Conservation (phyloP, 2,329 filamentous ascomycete genomes). For the Venturia asperata region DNA sequence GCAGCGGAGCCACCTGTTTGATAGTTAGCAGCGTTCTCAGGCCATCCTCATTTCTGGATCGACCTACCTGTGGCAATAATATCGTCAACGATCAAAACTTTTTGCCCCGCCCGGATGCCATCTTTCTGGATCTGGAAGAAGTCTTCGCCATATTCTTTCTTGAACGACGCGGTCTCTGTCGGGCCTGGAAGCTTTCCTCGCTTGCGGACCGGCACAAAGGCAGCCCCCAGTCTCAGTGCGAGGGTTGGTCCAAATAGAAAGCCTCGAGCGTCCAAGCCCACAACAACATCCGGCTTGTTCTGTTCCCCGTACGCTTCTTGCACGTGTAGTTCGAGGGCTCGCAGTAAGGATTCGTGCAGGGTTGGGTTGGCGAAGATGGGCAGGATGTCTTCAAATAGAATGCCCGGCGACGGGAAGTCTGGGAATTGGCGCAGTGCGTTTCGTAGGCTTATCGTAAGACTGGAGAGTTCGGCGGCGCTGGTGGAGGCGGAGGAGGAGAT, state of each 20-base stretch:
- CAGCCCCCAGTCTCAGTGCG: slow-evolving; percentile 72
- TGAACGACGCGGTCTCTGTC: slow-evolving; percentile 74
- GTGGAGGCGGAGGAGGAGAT: slow-evolving; percentile 43
- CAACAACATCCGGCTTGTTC: slow-evolving; percentile 74
- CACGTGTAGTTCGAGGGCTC: slow-evolving; percentile 79
- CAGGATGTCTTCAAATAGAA: slow-evolving; percentile 97
- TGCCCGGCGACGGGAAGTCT: slow-evolving; percentile 87
- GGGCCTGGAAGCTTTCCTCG: slow-evolving; percentile 90
- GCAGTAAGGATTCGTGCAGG: slow-evolving; percentile 69
- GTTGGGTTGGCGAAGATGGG: slow-evolving; percentile 78
- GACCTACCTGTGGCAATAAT: slow-evolving; percentile 88
- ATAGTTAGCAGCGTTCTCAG: slow-evolving; percentile 19
- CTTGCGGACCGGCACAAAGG: slow-evolving; percentile 92
- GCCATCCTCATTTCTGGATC: slow-evolving; percentile 29
- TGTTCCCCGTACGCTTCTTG: slow-evolving; percentile 51
- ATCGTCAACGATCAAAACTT: slow-evolving; percentile 89
- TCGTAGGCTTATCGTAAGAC: slow-evolving; percentile 62
- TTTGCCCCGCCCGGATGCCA: slow-evolving; percentile 76
- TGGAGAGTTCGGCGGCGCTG: slow-evolving; percentile 49
- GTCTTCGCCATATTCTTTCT: slow-evolving; percentile 95
- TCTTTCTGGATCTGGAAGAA: slow-evolving; percentile 93
- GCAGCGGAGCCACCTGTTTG: slow-evolving; percentile 75
- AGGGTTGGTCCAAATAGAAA: slow-evolving; percentile 92
- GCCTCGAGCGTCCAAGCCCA: slow-evolving; percentile 87
- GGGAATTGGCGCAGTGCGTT: slow-evolving; percentile 73